phyloP scores from a whole-genome alignment of 108 stramenopile species.

The Nitzschia sp. region DNA sequence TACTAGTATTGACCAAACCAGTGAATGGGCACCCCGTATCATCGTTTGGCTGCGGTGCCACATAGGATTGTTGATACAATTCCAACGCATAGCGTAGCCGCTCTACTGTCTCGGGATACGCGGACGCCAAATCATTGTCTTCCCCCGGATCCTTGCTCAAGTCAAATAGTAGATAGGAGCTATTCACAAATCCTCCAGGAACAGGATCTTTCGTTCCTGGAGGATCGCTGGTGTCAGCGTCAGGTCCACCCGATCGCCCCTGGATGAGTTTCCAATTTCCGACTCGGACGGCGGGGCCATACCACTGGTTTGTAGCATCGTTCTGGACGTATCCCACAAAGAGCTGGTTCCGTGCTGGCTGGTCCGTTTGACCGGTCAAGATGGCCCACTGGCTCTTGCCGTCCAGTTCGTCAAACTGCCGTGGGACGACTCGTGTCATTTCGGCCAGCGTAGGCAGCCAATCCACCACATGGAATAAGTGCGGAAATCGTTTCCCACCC shows the following conservation, averaged over 20 bases:
- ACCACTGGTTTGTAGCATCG: slow-evolving; percentile 17
- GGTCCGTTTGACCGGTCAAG: background rate
- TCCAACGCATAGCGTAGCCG: slow-evolving; percentile 8
- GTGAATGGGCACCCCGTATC: background rate
- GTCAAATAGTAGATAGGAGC: slow-evolving; percentile 29
- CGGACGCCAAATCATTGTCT: slow-evolving; percentile 1
- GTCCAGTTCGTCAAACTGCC: slow-evolving; percentile 20
- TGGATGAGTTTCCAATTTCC: slow-evolving; percentile 42
- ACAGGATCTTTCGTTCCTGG: slow-evolving; percentile 3
- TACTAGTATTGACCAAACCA: background rate
- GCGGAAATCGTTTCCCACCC: slow-evolving; percentile 4
- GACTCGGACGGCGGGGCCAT: slow-evolving; percentile 31
- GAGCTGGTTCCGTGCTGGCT: slow-evolving; percentile 27
- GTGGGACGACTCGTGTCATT: slow-evolving; percentile 17
- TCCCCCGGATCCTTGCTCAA: slow-evolving; percentile 26
- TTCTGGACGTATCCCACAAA: slow-evolving; percentile 28
- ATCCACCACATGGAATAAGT: slow-evolving; percentile 47
- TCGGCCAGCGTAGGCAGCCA: slow-evolving; percentile 45
- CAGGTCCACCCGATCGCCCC: slow-evolving; percentile 30
- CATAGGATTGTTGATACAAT: slow-evolving; percentile 22
- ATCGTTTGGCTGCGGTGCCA: slow-evolving; percentile 25
- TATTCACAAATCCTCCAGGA: slow-evolving; percentile 9
- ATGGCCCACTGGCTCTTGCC: slow-evolving; percentile 27
- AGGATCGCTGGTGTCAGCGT: background rate
- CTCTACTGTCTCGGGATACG: slow-evolving; percentile 16